Evolutionary conservation across 2,329 filamentous ascomycete species (phyloP).

Genomic region (Clarireedia paspali): DNA sequence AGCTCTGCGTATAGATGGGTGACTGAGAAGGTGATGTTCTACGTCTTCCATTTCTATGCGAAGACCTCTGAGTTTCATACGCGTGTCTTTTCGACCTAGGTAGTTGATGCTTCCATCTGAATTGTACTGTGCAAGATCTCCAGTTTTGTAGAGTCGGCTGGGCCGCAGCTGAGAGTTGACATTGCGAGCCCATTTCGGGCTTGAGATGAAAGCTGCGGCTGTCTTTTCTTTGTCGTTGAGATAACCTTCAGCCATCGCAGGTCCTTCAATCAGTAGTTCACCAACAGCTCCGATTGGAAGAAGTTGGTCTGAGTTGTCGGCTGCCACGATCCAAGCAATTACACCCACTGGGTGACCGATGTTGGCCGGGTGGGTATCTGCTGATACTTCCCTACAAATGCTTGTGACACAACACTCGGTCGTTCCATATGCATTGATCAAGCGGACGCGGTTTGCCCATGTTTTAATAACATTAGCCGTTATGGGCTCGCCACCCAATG

Average conservation of each 20-base stretch:
- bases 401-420: conserved; percentile 10
- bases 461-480: conserved; percentile 3
- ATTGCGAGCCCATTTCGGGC: conserved; percentile 11
- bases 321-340: conserved; percentile 33
- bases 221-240: conserved; percentile 32
- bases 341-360: conserved; percentile 17
- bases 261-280: conserved; percentile 34
- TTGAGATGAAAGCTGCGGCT: conserved; percentile 29
- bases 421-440: conserved; percentile 15
- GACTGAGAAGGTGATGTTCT: conserved; percentile 5
- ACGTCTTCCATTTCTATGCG: conserved; percentile 5
- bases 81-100: conserved; percentile 4
- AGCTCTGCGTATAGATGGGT: conserved; percentile 3
- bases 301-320: conserved; percentile 30
- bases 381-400: conserved; percentile 2
- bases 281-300: conserved; percentile 30
- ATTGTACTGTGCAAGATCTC: conserved; percentile 32
- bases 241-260: conserved; percentile 33
- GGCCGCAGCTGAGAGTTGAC: neutral
- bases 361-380: conserved; percentile 4
- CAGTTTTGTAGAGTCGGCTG: conserved; percentile 46
- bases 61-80: conserved; percentile 2
- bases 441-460: conserved; percentile 9
- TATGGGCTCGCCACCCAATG: conserved; percentile 11
- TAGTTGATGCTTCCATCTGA: conserved; percentile 4